Evolutionary conservation across 2,329 filamentous ascomycete genomes (phyloP).

Genomic region (Fusarium sp.): DNA sequence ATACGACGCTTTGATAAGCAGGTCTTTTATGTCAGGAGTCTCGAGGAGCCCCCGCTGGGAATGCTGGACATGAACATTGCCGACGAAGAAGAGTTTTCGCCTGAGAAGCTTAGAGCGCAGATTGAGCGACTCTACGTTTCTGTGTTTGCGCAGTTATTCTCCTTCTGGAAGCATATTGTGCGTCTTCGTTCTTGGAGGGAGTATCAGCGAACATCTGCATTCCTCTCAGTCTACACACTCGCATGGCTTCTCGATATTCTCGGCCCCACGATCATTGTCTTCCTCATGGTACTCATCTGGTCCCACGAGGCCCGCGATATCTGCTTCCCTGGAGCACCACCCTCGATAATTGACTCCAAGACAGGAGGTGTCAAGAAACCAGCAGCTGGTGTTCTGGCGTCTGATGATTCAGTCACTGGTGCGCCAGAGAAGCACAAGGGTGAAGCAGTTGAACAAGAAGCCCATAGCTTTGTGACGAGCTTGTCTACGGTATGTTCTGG

Average conservation of each 20-base stretch:
- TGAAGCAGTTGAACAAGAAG: slow-evolving; percentile 84
- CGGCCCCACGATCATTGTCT: slow-evolving; percentile 66
- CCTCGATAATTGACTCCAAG: slow-evolving; percentile 74
- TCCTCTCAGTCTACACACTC: slow-evolving; percentile 63
- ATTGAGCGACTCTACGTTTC: slow-evolving; percentile 86
- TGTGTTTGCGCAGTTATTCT: slow-evolving; percentile 73
- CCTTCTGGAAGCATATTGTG: slow-evolving; percentile 76
- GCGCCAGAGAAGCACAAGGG: slow-evolving; percentile 85
- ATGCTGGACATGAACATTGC: slow-evolving; percentile 82
- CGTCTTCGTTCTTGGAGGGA: slow-evolving; percentile 84
- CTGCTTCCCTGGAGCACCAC: slow-evolving; percentile 80
- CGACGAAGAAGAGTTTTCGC: slow-evolving; percentile 84
- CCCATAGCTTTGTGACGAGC: slow-evolving; percentile 80
- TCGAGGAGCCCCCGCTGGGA: slow-evolving; percentile 61
- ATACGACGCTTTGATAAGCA: slow-evolving; percentile 79
- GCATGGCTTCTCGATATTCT: slow-evolving; percentile 81
- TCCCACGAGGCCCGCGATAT: slow-evolving; percentile 69
- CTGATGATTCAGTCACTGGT: slow-evolving; percentile 79
- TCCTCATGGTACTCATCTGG: slow-evolving; percentile 71
- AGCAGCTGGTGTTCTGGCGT: slow-evolving; percentile 77
- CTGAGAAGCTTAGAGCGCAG: slow-evolving; percentile 81
- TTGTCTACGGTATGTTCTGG: slow-evolving; percentile 57
- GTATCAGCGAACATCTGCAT: slow-evolving; percentile 70
- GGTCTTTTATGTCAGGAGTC: slow-evolving; percentile 74
- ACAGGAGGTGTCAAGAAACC: slow-evolving; percentile 83